Evolutionary conservation across 495 filamentous ascomycete species (phyloP), one percentile per base, ranked within the genome.

Genomic region (Neurospora sp.): DNA sequence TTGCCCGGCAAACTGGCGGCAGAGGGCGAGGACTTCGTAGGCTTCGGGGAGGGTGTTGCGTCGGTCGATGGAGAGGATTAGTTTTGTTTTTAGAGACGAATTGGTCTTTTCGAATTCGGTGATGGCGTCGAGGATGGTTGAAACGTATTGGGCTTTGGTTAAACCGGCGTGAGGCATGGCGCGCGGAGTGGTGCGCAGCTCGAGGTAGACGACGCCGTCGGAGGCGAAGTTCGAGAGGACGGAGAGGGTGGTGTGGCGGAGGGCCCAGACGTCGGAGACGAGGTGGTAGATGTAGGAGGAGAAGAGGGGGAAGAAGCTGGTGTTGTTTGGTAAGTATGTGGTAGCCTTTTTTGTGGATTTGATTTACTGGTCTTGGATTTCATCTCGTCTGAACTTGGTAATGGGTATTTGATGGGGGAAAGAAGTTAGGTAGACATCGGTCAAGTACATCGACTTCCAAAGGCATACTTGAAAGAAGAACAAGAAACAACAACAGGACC

Each of bases 161-260:
- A 93, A 80, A 35, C 81, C 79, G 16, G 83, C 83, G 18, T 77
- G 75, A 3, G 87, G 84, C 38, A 89, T 85, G 8, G 86, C 84
- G 46, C 93, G 87, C 5, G 93, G 93, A 5, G 93, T 96, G 6
- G 93, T 94, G 38, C 93, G 89, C 6, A 96, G 87, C 77, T 96
- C 93, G 39, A 94, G 86, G 77, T 96, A 95, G 59, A 89, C 86
- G 12, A 95, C 90, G 38, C 92, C 92, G 73, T 96, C 93, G 35
- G 76, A 78, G 66, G 86, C 84, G 76, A 96, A 97, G 80, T 90
- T 87, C 37, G 83, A 75, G n/a, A 96, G 85, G 9, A 96, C 92
- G 39, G 88, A 86, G 59, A 82, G 83, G 8, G 93, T 94, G 69
- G 92, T 88, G 79, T 87, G 87, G 72, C 79, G 78, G 31, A 96